Evolutionary conservation across 352 stramenopile genomes (phyloP), one percentile per base, ranked within the genome.

Genomic region (Phytopythium montanum): DNA sequence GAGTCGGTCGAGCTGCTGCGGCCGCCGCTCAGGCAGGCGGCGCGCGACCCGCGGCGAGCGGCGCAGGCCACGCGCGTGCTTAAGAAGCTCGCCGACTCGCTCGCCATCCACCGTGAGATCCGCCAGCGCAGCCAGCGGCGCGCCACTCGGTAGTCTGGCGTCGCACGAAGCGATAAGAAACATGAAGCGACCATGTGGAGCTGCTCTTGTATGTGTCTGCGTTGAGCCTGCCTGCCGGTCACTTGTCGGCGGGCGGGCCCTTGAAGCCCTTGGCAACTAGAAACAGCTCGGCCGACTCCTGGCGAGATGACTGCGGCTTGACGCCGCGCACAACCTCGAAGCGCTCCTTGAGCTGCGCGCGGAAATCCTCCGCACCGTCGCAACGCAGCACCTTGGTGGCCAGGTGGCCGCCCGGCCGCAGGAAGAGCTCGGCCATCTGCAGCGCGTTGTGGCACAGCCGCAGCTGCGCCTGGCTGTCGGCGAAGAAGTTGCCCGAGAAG

Each of bases 281-380:
- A 41, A 93, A 96, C 69, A 95, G 84, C 62, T 96, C 86, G 28
- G 81, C 90, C 5, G 87, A 95, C 65, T 96, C 86, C 31, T 79
- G 68, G 12, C 86, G 72, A 19, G 84, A 94, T 3, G 86, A 90
- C 33, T 74, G 64, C 8, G 87, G 87, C 70, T 96, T 95, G 62
- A 94, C 77, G 56, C 75, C 81, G 58, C 94, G 94, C 42, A 91
- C 81, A 8, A 72, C 21, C 7, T 68, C 75, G 42, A 96, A 96
- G 41, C 66, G 69, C 21, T 41, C 59, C 64, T 94, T 95, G 39
- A 96, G 73, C 49, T 91, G 76, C 1, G 59, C 57, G 18, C 86
- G 85, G 56, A 96, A 93, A 21, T 85, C 77, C 56, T 93, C 86
- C 0, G 81, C 81, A 38, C 81, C 84, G 29, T 94, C 81, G 44